phyloP scores from a whole-genome alignment of 2,329 filamentous ascomycete species.

The Talaromyces sp. region DNA sequence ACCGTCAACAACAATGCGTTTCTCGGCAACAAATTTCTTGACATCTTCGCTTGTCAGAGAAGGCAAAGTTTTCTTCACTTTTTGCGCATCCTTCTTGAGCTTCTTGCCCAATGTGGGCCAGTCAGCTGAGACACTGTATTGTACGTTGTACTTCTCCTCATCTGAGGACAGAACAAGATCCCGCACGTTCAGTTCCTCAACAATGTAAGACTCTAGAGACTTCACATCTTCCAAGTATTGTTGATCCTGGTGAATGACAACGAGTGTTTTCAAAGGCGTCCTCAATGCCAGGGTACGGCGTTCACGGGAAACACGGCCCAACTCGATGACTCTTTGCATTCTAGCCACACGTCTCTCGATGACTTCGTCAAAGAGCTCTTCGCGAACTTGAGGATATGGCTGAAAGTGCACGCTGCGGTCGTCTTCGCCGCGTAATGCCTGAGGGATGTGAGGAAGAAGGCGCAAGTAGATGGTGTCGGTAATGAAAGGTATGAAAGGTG shows the following conservation, averaged over 20 bases:
- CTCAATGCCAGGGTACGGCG: constrained; percentile 80
- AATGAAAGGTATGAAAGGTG: constrained; percentile 93
- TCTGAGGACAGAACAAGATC: constrained; percentile 81
- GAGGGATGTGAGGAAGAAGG: constrained; percentile 76
- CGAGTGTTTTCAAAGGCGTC: constrained; percentile 81
- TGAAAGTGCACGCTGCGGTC: constrained; percentile 88
- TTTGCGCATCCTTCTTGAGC: constrained; percentile 88
- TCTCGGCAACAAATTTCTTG: constrained; percentile 69
- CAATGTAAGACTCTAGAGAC: constrained; percentile 82
- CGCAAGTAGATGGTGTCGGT: constrained; percentile 90
- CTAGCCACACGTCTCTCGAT: constrained; percentile 82
- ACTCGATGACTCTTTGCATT: constrained; percentile 95
- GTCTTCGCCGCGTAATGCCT: constrained; percentile 66
- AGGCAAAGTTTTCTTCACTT: constrained; percentile 87
- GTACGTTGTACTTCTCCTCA: constrained; percentile 85
- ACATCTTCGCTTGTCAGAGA: constrained; percentile 74
- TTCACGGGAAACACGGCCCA: constrained; percentile 82
- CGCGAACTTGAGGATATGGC: constrained; percentile 79
- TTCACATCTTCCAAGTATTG: constrained; percentile 83
- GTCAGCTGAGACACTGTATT: constrained; percentile 85
- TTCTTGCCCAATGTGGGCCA: constrained; percentile 96
- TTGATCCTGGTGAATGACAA: constrained; percentile 80
- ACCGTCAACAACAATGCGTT: constrained; percentile 77
- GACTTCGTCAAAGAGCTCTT: constrained; percentile 80
- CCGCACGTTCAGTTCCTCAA: constrained; percentile 85